Evolutionary conservation across 768 basidiomycete species (phyloP), one percentile per base, ranked within the genome.

Genomic region (Kwoniella mangroviensis): DNA sequence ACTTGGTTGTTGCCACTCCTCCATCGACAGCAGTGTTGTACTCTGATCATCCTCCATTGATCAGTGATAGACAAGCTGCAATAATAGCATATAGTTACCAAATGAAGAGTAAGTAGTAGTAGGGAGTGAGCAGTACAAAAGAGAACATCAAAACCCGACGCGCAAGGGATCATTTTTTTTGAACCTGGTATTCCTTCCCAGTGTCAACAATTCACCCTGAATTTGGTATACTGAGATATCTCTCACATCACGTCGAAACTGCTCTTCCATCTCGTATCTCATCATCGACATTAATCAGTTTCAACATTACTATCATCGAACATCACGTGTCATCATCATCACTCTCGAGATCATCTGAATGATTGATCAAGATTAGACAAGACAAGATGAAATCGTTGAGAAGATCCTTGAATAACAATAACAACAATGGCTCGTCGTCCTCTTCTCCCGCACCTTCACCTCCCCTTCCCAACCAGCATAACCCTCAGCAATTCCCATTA

Each of bases 401-500:
- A 26, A 69, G 79, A 13, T 81, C 79, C 28, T 71, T 82, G 57
- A 82, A 79, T 74, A 78, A 75, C 60, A 77, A 79, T 56, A 71
- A 68, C 40, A 67, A 67, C 49, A 74, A 59, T 26, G 75, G 72
- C 54, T 62, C 60, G 1, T 61, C 70, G 11, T 74, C 73, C 21
- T 69, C 74, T 19, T 68, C 70, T 21, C 69, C 73, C 56, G 69
- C 72, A 41, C 73, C 74, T 21, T 77, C 74, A 6, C 75, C 73
- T 2, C 66, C 70, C 3, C 58, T 70, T 13, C 63, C 67, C 9
- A 41, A 45, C 54, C 83, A 41, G 82, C 86, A 9, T 80, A 83
- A 70, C 83, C 86, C 68, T 56, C 72, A 41, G 84, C 88, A 61
- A 86, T 88, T 4, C 87, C 90, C 43, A 90, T 73, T 92, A 54